Base-by-base conservation (phyloP, 2,329 filamentous ascomycete genomes). In the Xylariaceae sp. region DNA sequence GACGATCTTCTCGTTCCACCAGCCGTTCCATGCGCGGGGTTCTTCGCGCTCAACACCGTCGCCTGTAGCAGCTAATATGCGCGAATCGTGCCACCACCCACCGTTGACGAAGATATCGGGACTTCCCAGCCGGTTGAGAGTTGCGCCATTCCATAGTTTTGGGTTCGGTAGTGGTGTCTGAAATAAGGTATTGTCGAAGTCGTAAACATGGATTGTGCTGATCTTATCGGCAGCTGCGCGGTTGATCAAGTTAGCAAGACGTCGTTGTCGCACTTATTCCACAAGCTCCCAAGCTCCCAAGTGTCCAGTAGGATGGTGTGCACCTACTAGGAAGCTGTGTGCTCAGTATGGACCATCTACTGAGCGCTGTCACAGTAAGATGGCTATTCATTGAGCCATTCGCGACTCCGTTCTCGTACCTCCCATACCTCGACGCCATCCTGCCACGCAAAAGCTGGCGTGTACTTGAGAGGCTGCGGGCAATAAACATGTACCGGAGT, bases 161-260 rank as follows among this genome's bases (percentile, higher is more conserved):
- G 87, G 86, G 69, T 97, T 98, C 1, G 95, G 95, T 1, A 96
- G 79, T 5, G 95, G 95, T 12, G 91, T 96, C 67, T 88, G 87
- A 79, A 99, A 99, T 45, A 99, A 78, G 33, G 94, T 98, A 71
- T 99, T 98, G 76, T 99, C 95, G 74, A 98, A 99, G 74, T 99
- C 95, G 78, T 98, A 98, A 65, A 99, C 84, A 71, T 98, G 94
- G 49, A 99, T 86, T 7, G 86, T 78, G 72, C 86, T 91, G 75
- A 98, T 88, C 53, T 85, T 80, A 37, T 89, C 80, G 9, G 87
- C 81, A 28, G 85, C 83, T 84, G 63, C 44, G 51, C 11, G 9
- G 6, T 23, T 26, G 52, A 21, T 21, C 3, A 3, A 12, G 47
- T 66, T 40, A 64, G 58, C 53, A 53, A 55, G 37, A 26, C 28